Evolutionary conservation across 2,329 filamentous ascomycete species (phyloP).

Genomic region (Diaporthe aspalathi): DNA sequence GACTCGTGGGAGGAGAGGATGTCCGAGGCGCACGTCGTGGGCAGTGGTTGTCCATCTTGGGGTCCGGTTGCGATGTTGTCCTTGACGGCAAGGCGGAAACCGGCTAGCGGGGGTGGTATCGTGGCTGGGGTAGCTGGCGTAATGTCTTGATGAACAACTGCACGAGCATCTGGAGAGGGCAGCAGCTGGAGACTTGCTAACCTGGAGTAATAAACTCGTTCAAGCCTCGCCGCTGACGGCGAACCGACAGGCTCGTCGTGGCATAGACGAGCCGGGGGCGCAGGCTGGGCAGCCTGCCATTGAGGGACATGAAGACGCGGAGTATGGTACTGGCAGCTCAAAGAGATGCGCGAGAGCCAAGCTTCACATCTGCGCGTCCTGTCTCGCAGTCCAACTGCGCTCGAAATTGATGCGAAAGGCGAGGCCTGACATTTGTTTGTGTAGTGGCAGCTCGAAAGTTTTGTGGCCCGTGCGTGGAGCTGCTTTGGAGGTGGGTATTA

Average conservation of each 20-base stretch:
- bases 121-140: background rate
- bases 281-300: slow-evolving; percentile 41
- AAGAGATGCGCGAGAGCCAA: slow-evolving; percentile 24
- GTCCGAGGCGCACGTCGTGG: slow-evolving; percentile 85
- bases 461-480: slow-evolving; percentile 7
- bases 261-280: slow-evolving; percentile 36
- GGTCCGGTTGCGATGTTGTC: slow-evolving; percentile 77
- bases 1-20: slow-evolving; percentile 78
- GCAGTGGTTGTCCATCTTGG: slow-evolving; percentile 53
- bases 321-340: slow-evolving; percentile 19
- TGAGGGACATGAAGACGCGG: slow-evolving; percentile 39
- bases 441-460: background rate
- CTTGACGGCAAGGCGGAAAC: slow-evolving; percentile 72
- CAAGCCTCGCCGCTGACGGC: slow-evolving; percentile 35
- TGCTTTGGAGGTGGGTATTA: background rate
- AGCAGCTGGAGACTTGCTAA: background rate
- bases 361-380: slow-evolving; percentile 37
- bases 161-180: too few relatives aligned
- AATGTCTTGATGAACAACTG: background rate
- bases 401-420: background rate
- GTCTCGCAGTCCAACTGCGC: background rate
- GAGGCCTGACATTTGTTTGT: background rate
- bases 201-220: slow-evolving; percentile 39
- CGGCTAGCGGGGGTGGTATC: background rate
- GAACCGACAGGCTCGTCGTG: background rate